Conservation (phyloP, 352 stramenopile genomes). For the Phytophthora meadii region DNA sequence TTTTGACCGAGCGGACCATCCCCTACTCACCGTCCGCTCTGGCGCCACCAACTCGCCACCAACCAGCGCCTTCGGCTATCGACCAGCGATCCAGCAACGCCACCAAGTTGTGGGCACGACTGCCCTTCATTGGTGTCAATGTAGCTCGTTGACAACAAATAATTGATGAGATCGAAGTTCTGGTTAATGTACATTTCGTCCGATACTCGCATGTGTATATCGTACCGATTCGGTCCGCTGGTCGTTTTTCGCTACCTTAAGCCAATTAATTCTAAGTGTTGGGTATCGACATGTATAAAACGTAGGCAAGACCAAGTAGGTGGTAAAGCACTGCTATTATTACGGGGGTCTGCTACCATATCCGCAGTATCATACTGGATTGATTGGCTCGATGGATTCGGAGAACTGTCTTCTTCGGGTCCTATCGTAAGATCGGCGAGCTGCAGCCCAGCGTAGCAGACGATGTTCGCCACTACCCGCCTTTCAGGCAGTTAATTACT, state of each 20-base stretch:
- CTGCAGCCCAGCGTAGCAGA: background rate
- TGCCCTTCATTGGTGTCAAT: too few species aligned
- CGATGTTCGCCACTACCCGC: slow-evolving; percentile 4
- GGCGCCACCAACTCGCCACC: slow-evolving; percentile 15
- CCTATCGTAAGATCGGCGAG: slow-evolving; percentile 29
- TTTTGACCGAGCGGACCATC: slow-evolving; percentile 1
- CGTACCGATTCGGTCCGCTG: slow-evolving; percentile 10
- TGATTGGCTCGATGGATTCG: background rate
- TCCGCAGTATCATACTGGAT: too few species aligned
- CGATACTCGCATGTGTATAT: background rate
- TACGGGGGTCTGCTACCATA: too few species aligned
- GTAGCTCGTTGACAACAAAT: too few species aligned
- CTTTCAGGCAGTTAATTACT: slow-evolving; percentile 32
- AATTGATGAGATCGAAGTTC: too few species aligned
- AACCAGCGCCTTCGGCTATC: background rate
- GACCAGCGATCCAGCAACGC: too few species aligned
- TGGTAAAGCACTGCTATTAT: too few species aligned
- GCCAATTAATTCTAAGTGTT: too few species aligned
- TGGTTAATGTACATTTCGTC: too few species aligned
- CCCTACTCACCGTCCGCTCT: slow-evolving; percentile 23
- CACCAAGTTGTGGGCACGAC: too few species aligned
- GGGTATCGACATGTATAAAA: too few species aligned
- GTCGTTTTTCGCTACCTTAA: slow-evolving; percentile 6
- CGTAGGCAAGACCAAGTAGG: background rate
- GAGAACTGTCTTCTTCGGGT: slow-evolving; percentile 20